Conservation (phyloP, 2,329 filamentous ascomycete genomes). For the Alternaria brassicicola region DNA sequence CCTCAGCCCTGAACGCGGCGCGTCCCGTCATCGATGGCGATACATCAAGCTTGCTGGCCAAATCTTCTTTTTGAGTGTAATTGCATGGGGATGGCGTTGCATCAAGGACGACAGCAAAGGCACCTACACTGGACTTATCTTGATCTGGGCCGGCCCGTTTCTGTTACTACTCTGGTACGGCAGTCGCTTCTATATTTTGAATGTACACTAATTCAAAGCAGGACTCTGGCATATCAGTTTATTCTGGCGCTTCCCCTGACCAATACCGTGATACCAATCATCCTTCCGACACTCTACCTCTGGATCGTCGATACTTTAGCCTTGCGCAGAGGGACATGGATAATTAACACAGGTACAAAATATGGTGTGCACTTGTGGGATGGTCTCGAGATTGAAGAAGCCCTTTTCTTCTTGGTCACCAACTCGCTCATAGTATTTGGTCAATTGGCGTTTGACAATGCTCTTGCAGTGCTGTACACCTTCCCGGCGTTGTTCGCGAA, state of each 20-base stretch:
- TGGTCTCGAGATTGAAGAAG: slow-evolving; percentile 74
- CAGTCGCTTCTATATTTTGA: neutral
- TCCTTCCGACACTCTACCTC: slow-evolving; percentile 69
- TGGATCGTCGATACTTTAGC: slow-evolving; percentile 75
- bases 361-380: slow-evolving; percentile 67
- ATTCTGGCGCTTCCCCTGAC: slow-evolving; percentile 64
- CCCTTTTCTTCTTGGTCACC: slow-evolving; percentile 73
- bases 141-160: slow-evolving; percentile 72
- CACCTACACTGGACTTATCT: slow-evolving; percentile 73
- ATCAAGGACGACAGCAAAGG: slow-evolving; percentile 56
- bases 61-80: slow-evolving; percentile 52
- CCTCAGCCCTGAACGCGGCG: slow-evolving; percentile 52
- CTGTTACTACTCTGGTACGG: slow-evolving; percentile 65
- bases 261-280: slow-evolving; percentile 65
- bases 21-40: slow-evolving; percentile 43
- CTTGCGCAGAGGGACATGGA: slow-evolving; percentile 72
- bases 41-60: slow-evolving; percentile 57
- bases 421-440: slow-evolving; percentile 74
- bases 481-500: slow-evolving; percentile 65
- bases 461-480: slow-evolving; percentile 67
- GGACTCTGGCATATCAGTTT: slow-evolving; percentile 68
- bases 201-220: slow-evolving; percentile 16
- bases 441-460: slow-evolving; percentile 71
- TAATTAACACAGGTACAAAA: slow-evolving; percentile 71
- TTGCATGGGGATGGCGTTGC: slow-evolving; percentile 55